Conservation (phyloP, 495 filamentous ascomycete genomes). For the Trichocladium uniseriatum region DNA sequence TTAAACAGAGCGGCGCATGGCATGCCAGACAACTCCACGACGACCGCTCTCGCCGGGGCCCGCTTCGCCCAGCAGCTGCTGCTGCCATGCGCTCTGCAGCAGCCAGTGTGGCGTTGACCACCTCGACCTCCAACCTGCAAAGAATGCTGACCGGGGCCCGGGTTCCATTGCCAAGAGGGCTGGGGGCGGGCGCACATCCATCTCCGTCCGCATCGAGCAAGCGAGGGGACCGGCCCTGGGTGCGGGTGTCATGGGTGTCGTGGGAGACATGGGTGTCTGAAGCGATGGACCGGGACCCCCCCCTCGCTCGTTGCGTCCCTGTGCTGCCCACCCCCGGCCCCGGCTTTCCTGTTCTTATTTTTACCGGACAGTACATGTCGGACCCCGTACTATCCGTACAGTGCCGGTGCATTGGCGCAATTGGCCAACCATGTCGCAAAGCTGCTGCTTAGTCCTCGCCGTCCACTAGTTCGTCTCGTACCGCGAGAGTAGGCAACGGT, state of each 20-base stretch:
- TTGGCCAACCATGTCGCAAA: neutral
- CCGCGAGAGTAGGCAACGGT: too few relatives aligned
- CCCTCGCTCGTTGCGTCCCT: neutral
- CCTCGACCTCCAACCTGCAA: constrained; percentile 12
- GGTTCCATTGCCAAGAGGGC: constrained; percentile 11
- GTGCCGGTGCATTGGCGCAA: constrained; percentile 1
- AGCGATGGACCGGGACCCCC: neutral
- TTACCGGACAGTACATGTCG: neutral
- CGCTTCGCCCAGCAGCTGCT: constrained; percentile 9
- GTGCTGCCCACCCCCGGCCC: neutral
- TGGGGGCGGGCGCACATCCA: constrained; percentile 1
- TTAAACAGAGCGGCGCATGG: constrained; percentile 11
- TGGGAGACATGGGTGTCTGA: neutral
- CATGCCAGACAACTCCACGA: constrained; percentile 14
- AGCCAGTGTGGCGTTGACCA: constrained; percentile 19
- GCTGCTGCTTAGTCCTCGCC: neutral
- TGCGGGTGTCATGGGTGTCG: neutral
- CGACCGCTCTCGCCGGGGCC: constrained; percentile 2
- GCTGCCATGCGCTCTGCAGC: neutral
- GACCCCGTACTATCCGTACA: too few relatives aligned
- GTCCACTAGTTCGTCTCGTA: too few relatives aligned
- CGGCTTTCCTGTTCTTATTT: neutral
- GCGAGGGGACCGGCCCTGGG: neutral
- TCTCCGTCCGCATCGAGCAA: constrained; percentile 2
- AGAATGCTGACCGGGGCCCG: constrained; percentile 6